Evolutionary conservation across 2,329 filamentous ascomycete species (phyloP), one percentile per base, ranked within the genome.

Genomic region (Juglanconis oblonga): DNA sequence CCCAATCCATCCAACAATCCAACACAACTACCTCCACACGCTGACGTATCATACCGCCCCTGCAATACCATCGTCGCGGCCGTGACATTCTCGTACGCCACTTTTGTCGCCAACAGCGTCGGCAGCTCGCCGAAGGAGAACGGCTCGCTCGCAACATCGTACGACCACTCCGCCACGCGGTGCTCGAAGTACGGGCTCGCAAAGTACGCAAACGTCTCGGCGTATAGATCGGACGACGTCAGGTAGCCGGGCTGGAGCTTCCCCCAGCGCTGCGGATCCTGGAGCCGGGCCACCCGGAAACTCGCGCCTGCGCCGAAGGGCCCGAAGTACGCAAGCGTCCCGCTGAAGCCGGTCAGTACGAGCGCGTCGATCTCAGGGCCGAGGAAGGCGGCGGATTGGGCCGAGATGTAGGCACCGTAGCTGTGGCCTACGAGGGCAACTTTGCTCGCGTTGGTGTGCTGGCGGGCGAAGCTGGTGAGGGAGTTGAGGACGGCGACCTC

Each of bases 401-500:
- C 59, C 31, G 67, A 67, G 14, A 71, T 49, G 59, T 70, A 71
- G 0, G 70, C 64, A 48, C 70, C 70, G 59, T 71, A 71, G 57
- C 70, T 71, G 54, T 71, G 70, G 38, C 70, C 70, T 3, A 71
- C 52, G 17, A 71, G 68, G 1, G 64, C 68, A n/a, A 70, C 59
- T 32, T 68, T 69, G 31, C 59, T 66, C n/a, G 68, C 67, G 5
- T 64, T 62, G 11, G 52, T 42, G 8, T 61, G 36, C 40, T 59
- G 44, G n/a, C 65, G 67, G 32, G 64, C 68, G 44, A 71, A 68
- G 35, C 59, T 55, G 35, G 69, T 58, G 35, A 71, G 67, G 13
- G 64, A 65, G 62, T 68, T 66, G 10, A 71, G 65, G 5, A 71
- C 70, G 13, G 68, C 65, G 1, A 65, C 65, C 59, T 71, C 64